phyloP scores from a whole-genome alignment of 2,329 filamentous ascomycete genomes.

The Aspergillus nomiae region DNA sequence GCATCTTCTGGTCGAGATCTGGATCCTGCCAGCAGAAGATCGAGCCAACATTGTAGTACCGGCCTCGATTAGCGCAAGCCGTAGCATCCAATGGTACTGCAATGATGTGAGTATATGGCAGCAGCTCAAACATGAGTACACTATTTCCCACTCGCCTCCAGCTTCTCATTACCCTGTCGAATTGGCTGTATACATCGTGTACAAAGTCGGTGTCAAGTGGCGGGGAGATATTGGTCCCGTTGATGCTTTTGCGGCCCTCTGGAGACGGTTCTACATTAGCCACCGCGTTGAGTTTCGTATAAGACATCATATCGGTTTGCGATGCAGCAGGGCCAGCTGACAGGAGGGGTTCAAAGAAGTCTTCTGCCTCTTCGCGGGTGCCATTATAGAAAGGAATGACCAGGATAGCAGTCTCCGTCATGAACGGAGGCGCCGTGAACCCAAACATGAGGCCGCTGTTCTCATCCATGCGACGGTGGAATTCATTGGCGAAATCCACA shows the following conservation, averaged over 20 bases:
- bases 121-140: conserved; percentile 11
- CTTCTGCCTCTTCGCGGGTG: not conserved
- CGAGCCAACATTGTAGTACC: conserved; percentile 9
- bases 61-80: conserved; percentile 11
- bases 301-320: conserved; percentile 7
- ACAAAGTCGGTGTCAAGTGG: conserved; percentile 2
- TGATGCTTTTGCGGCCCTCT: conserved; percentile 11
- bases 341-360: conserved; percentile 8
- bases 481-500: conserved; percentile 12
- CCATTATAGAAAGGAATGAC: conserved; percentile 11
- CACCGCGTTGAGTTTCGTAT: conserved; percentile 5
- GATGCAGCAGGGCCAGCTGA: not conserved
- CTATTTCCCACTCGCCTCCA: conserved; percentile 8
- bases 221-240: conserved; percentile 4
- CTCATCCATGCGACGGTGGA: conserved; percentile 11
- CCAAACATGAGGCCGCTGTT: conserved; percentile 15
- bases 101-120: conserved; percentile 9
- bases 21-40: conserved; percentile 13
- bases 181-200: conserved; percentile 2
- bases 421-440: conserved; percentile 4
- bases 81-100: conserved; percentile 11
- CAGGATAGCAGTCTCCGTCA: not conserved
- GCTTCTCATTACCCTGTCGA: conserved; percentile 4
- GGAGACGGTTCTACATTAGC: conserved; percentile 11
- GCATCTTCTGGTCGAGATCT: conserved; percentile 2